A percentile compares a stretch with the other conserved stretches of the same genome.
These are phyloP conservation scores for Volvariella volvacea DNA, from an alignment of 1,284 basidiomycete genomes.

Conservation along the genomic window DNA sequence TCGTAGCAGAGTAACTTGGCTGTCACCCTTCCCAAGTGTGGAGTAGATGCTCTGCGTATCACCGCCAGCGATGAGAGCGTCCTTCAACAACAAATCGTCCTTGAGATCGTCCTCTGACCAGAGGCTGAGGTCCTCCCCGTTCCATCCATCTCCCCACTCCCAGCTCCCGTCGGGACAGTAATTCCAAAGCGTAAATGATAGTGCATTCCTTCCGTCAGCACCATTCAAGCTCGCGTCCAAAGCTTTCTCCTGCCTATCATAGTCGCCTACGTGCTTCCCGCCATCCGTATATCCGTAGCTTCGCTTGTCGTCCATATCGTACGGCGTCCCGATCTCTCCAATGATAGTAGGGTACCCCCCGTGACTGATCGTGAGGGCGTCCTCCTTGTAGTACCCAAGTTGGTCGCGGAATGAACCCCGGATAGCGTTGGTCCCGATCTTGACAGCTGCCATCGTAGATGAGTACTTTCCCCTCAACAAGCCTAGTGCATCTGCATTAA, in stretches of 20 bases:
- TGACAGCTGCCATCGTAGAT: conserved; percentile 60
- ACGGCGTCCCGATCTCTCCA: conserved; percentile 94
- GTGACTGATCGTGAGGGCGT: conserved; percentile 55
- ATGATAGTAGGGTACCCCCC: conserved; percentile 83
- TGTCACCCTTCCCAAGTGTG: too few relatives aligned
- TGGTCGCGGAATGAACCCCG: conserved; percentile 81
- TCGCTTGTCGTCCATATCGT: conserved; percentile 82
- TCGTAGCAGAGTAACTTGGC: too few relatives aligned
- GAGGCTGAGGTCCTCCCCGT: conserved; percentile 90
- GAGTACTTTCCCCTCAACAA: conserved; percentile 85
- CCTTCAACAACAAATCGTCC: background rate
- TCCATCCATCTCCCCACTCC: conserved; percentile 94
- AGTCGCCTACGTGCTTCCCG: conserved; percentile 77
- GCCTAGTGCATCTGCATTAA: conserved; percentile 94
- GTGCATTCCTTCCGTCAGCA: conserved; percentile 74
- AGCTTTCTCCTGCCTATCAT: conserved; percentile 74
- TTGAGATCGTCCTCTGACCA: conserved; percentile 78
- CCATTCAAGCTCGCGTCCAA: conserved; percentile 91
- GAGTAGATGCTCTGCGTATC: too few relatives aligned
- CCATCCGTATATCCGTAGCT: conserved; percentile 80
- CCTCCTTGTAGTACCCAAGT: conserved; percentile 72
- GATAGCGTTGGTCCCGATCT: conserved; percentile 78
- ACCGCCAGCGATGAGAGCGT: too few relatives aligned
- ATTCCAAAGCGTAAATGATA: conserved; percentile 90
- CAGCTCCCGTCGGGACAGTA: conserved; percentile 69